Base-by-base conservation (phyloP, 2,329 filamentous ascomycete species). In the Fusarium ambrosium region DNA sequence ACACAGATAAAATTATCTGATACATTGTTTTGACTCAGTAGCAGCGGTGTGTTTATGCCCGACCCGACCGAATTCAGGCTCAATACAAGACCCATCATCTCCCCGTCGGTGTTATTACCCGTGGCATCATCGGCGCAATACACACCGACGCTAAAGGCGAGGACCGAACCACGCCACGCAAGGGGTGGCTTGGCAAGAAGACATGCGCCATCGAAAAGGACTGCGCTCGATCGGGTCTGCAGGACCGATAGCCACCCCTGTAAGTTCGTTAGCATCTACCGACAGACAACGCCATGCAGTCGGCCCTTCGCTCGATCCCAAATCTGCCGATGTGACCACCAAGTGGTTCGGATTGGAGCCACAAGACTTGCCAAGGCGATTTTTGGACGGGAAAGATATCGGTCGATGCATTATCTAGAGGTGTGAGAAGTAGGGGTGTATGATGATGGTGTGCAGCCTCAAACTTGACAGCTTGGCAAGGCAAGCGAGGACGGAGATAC, bases 251-350 rank as follows among this genome's bases (percentile, higher is more conserved):
- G 8, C 36, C 7, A 53, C 14, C 61, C 61, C 61, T 64, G 61
- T 22, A 11, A 13, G 61, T 64, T 64, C 45, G 22, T 64, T 36
- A 37, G 61, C 61, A 55, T 51, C 60, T 62, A 32, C 60, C 60
- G 60, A 62, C 43, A 43, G 39, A 51, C 60, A 51, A 62, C 39
- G 60, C 60, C 60, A 62, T 53, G 48, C 48, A 29, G 48, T 53
- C 48, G 48, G 48, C 48, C 48, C 48, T 53, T 53, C 24, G 48
- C 48, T 53, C 48, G 48, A 53, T 53, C 48, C 24, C 10, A 53
- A 53, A 53, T 53, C 48, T 53, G 48, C 48, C 48, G 48, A 53
- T 53, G 16, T 18, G 22, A 48, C 43, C 22, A 48, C 43, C 8
- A 27, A 48, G 22, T 48, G 24, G 24, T n/a, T 1, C 48, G 18